Evolutionary conservation across 2,329 filamentous ascomycete species (phyloP), one percentile per base, ranked within the genome.

Genomic region (Amauroascus verrucosus): DNA sequence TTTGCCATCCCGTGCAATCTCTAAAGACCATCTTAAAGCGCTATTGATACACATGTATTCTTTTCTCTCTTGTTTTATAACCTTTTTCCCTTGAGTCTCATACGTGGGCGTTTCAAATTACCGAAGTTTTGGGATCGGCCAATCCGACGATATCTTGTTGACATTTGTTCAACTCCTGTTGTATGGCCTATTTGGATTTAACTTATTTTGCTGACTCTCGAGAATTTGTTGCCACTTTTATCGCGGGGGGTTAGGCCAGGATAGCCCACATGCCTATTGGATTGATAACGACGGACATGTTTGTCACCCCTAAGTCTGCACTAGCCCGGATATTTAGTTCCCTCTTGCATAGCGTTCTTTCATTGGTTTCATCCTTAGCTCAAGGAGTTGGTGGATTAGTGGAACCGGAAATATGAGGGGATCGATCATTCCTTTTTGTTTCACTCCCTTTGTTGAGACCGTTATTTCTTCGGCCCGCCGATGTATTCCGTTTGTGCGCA

Each of bases 281-380:
- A 22, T 43, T 11, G 18, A 6, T 30, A 20, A n/a, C 2, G 16
- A 18, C 18, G 24, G 24, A 44, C 9, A 11, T 14, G 41, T 3
- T 35, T 38, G 11, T 26, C 22, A 24, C 6, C 4, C 7, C 26
- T 16, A 14, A 2, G 13, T 46, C 41, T 44, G 41, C 16, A 43
- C 41, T 14, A 14, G 22, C 5, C 41, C 24, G 6, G 22, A 22
- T 35, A 47, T 18, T 22, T 9, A 4, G 3, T 35, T 35, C n/a
- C 13, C 16, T 50, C 9, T 35, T 44, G 40, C 37, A 44, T 44
- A 44, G 48, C 48, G 40, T n/a, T 43, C n/a, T 24, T 51, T 32
- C 14, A 33, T 18, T n/a, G 18, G 2, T 14, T 24, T 41, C 18
- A 5, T 30, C 22, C 37, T 44, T 24, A 43, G 35, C 37, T 32